Base-by-base conservation (phyloP, 257 asterid genomes). In the Datura wrightii region DNA sequence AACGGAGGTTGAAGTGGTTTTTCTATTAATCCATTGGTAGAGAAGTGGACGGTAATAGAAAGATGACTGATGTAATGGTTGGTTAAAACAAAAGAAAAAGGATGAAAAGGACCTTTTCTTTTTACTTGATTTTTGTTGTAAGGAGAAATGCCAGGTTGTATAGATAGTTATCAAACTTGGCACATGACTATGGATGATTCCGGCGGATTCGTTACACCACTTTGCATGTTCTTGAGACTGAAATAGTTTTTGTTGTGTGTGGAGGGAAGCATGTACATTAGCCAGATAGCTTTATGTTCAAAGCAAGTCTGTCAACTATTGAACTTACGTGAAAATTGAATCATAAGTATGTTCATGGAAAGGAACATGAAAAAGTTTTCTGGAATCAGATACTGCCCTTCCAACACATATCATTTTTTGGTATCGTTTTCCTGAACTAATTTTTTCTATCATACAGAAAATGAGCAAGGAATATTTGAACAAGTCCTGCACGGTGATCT, bases 401-500 rank as follows among this genome's bases (percentile, higher is more conserved):
- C 55, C 42, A 76, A 52, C 59, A 10, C 81, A 1, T 79, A 48
- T 5, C 14, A 66, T 24, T 36, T 69, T 53, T 44, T 53, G 72
- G 5, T 80, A 9, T 79, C 8, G 11, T 59, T 63, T 78, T 31
- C 10, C 79, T 7, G 11, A 54, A 46, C 42, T 62, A 34, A 39
- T 44, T 82, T 19, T 19, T 62, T 52, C 62, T 24, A 46, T 84
- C 8, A 31, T 81, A 84, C 88, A 95, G 99, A 95, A 91, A 83
- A 78, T 7, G 99, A 95, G 91, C 97, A 95, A 91, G 99, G 93
- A 82, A 95, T 95, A 90, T 94, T 95, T 80, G 99, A 95, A 83
- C 94, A 95, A 92, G 97, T 95, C 86, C 87, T 95, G 89, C 97
- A 92, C 78, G 99, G 99, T 6, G 98, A 95, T 88, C 98, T 95